Conservation (phyloP, 805 yeast genomes). For the Candida coleopterorum region DNA sequence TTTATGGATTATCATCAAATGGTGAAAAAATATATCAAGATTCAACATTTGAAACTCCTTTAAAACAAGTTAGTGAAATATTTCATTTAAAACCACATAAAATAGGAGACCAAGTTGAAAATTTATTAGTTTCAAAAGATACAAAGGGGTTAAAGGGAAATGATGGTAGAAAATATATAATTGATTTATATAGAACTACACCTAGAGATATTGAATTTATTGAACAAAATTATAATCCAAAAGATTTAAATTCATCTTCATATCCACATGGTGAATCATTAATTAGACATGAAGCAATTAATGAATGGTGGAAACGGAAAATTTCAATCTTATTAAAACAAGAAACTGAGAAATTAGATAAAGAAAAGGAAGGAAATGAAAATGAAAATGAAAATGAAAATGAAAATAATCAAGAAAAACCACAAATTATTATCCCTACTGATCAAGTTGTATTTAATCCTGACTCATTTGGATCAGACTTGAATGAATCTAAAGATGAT, state of each 20-base stretch:
- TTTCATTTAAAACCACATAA: constrained; percentile 74
- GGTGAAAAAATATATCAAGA: constrained; percentile 45
- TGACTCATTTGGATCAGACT: constrained; percentile 55
- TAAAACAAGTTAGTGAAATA: constrained; percentile 61
- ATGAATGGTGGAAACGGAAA: constrained; percentile 80
- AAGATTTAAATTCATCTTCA: constrained; percentile 24
- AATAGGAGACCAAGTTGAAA: constrained; percentile 39
- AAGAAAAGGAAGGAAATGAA: constrained; percentile 27
- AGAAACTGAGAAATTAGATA: constrained; percentile 46
- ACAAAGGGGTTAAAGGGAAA: constrained; percentile 83
- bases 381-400: constrained; percentile 36
- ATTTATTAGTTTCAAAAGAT: constrained; percentile 65
- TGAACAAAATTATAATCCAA: constrained; percentile 48
- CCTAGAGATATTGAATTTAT: constrained; percentile 80
- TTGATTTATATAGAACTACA: constrained; percentile 79
- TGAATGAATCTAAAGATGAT: constrained; percentile 43
- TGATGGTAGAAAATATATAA: constrained; percentile 78
- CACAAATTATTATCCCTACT: constrained; percentile 49
- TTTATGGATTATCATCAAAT: constrained; percentile 72
- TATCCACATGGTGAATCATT: constrained; percentile 83
- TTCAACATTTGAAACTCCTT: constrained; percentile 48
- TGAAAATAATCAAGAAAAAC: constrained; percentile 35
- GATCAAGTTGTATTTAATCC: constrained; percentile 66
- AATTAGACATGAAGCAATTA: constrained; percentile 83
- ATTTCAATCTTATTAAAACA: constrained; percentile 48